Percentiles rank a stretch among this genome's conserved stretches.
These are phyloP conservation scores for Metarhizium sp. DNA, from an alignment of 2,329 filamentous ascomycete genomes.

Conservation along the genomic window DNA sequence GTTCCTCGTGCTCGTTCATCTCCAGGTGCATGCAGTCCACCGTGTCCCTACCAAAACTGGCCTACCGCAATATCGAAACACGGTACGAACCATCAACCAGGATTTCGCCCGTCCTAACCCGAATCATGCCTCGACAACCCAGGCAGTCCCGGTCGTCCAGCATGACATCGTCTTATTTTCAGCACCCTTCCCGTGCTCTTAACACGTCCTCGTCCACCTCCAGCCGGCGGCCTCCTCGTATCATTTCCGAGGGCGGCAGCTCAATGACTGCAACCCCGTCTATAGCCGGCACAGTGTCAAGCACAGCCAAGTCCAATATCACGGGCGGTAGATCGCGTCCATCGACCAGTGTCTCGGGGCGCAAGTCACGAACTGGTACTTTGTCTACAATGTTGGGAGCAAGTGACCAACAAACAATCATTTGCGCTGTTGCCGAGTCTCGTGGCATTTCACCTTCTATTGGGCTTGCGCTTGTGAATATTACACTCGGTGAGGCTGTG, in stretches of 20 bases:
- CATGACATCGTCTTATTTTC: neutral
- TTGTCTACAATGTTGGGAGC: conserved; percentile 31
- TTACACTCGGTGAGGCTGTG: conserved; percentile 73
- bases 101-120: neutral
- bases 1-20: too few relatives aligned
- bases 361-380: conserved; percentile 32
- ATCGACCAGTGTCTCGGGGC: conserved; percentile 32
- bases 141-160: neutral
- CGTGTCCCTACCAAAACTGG: too few relatives aligned
- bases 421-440: conserved; percentile 85
- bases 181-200: neutral
- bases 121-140: neutral
- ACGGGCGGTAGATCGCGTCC: conserved; percentile 2
- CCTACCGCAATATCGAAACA: too few relatives aligned
- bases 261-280: conserved; percentile 9
- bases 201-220: neutral
- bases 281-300: conserved; percentile 8
- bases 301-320: conserved; percentile 1
- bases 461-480: conserved; percentile 78
- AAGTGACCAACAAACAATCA: conserved; percentile 54
- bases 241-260: neutral
- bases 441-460: conserved; percentile 79
- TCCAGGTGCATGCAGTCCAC: too few relatives aligned
- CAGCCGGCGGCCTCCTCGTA: neutral
- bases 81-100: neutral